These are phyloP conservation scores for Dendrostoma leiphaemia DNA, from an alignment of 2,329 filamentous ascomycete genomes.

Conservation along the genomic window DNA sequence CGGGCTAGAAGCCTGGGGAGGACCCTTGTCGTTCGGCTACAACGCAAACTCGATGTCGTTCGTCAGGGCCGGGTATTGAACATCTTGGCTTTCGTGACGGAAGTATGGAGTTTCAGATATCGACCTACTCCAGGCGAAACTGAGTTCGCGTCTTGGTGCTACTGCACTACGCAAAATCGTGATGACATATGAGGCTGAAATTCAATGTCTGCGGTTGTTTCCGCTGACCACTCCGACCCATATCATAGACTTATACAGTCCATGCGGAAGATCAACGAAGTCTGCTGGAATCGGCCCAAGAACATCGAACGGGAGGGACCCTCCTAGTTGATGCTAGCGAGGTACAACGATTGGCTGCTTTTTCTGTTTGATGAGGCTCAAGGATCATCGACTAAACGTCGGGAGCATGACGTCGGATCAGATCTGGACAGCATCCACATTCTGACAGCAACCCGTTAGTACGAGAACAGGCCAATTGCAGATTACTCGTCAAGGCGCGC, in stretches of 20 bases:
- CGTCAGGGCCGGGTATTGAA: neutral
- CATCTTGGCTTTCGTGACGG: neutral
- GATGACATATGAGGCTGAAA: neutral
- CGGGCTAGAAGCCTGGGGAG: conserved; percentile 1
- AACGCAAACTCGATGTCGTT: neutral
- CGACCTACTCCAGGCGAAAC: neutral
- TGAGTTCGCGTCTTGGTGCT: neutral
- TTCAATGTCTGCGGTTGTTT: neutral
- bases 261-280: neutral
- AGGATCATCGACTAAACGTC: conserved; percentile 3
- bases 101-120: conserved; percentile 15
- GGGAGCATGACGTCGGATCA: conserved; percentile 1
- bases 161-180: too few relatives aligned
- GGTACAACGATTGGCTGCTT: neutral
- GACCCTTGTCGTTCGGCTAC: neutral
- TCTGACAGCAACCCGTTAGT: too few relatives aligned
- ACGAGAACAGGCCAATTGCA: too few relatives aligned
- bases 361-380: conserved; percentile 6
- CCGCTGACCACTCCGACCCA: neutral
- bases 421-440: too few relatives aligned
- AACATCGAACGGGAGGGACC: neutral
- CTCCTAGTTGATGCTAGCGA: neutral
- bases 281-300: neutral
- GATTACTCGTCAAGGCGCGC: neutral
- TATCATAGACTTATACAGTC: neutral